Conservation (phyloP, 2,329 filamentous ascomycete genomes). For the Achaetomium macrosporum region DNA sequence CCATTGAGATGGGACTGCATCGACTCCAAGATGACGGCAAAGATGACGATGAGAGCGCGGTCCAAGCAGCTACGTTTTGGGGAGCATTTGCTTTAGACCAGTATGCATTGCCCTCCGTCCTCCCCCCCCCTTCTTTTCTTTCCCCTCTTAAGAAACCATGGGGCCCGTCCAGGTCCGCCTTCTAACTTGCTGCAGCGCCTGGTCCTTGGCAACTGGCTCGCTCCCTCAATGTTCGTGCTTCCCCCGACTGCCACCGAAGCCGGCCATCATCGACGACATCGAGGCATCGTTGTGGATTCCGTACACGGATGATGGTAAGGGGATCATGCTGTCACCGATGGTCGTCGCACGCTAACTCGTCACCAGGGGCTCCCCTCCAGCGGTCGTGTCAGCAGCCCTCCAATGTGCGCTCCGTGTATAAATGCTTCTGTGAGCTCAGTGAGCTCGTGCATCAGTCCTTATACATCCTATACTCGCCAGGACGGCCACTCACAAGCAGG, state of each 20-base stretch:
- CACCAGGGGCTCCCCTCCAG: constrained; percentile 45
- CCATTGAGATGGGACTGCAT: constrained; percentile 66
- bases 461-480: constrained; percentile 67
- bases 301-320: constrained; percentile 52
- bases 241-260: constrained; percentile 52
- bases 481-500: constrained; percentile 56
- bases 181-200: constrained; percentile 43
- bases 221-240: constrained; percentile 55
- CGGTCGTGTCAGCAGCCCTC: constrained; percentile 56
- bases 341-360: constrained; percentile 13
- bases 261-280: constrained; percentile 53
- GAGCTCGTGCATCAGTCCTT: constrained; percentile 68
- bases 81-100: constrained; percentile 58
- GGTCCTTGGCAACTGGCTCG: constrained; percentile 59
- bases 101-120: constrained; percentile 37
- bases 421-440: constrained; percentile 65
- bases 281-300: constrained; percentile 56
- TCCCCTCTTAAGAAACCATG: too few species aligned
- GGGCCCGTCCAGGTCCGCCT: neutral
- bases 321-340: neutral
- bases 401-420: constrained; percentile 62
- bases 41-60: constrained; percentile 52
- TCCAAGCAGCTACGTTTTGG: constrained; percentile 56
- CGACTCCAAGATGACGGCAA: constrained; percentile 40
- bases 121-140: neutral